Evolutionary conservation across 1,139 yeast species (phyloP), one percentile per base, ranked within the genome.

Genomic region (Blastobotrys illinoisensis): DNA sequence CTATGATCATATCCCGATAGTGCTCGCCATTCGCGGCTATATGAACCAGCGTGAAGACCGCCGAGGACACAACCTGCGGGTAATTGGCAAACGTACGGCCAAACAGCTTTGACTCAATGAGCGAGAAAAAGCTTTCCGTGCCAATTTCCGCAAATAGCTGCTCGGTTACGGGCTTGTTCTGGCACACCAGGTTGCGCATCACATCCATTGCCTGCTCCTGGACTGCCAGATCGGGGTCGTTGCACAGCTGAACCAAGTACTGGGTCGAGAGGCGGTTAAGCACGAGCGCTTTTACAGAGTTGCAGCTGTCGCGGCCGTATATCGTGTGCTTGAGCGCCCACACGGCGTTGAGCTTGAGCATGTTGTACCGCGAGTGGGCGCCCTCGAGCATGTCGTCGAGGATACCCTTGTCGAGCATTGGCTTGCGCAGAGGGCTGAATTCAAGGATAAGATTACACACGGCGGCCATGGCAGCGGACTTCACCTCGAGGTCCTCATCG

Each of bases 361-460:
- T 73, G 2, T 67, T 59, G 53, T 69, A 65, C 3, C 53, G 47
- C 3, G 72, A 66, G 43, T 62, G 61, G n/a, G 71, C 62, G 7
- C 71, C 68, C 2, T 70, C 76, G 50, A 74, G 71, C 50, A 83
- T 76, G 2, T 77, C 67, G 5, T 79, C 73, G 46, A 87, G 75
- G 3, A 80, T 71, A 2, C 83, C 87, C 58, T 79, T 76, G 19
- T 80, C 78, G 40, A 85, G 72, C 54, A 87, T 75, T 50, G 77
- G 77, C 49, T 78, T 74, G 52, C 88, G 79, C 61, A 88, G 74
- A 1, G 93, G 86, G 54, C 91, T 84, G 67, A 88, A 89, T 59
- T 89, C 97, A 28, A 89, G 77, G 9, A 88, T 82, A 53, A 88
- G 76, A 65, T 90, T 90, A 46, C 96, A 87, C 23, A 88, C 71